Base-by-base conservation (phyloP, 176 grass and related monocot genomes). In the Poa pratensis region DNA sequence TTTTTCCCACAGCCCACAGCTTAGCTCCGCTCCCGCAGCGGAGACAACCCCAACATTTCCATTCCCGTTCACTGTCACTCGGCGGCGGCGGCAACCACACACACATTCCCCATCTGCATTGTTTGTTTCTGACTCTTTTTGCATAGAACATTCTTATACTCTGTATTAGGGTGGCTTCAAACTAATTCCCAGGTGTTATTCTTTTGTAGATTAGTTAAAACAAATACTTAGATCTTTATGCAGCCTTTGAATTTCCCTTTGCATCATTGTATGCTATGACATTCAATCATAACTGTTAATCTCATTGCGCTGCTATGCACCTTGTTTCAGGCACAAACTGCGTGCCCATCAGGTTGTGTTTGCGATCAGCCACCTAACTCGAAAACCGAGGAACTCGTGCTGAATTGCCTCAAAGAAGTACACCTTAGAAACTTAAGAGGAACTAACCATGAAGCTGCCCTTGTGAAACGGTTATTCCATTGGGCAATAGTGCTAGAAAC, bases 401-500 rank as follows among this genome's bases (percentile, higher is more conserved):
- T 79, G 75, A 59, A 23, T 48, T 30, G 0, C 52, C 51, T 86
- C 12, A 37, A 60, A 69, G 64, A 79, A 60, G 20, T 86, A 32
- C 7, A 79, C 22, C 2, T 86, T 14, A 3, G 0, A 35, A 5
- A 34, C 0, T n/a, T 79, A 13, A 9, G 23, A 46, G 75, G 27
- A 71, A 50, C 51, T 45, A 52, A 61, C 9, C 13, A 72, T 79
- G 84, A 79, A 48, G 5, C 48, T 34, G 27, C 52, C 23, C 6
- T 61, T 23, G 12, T 79, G 24, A 11, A 79, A 19, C 52, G 15
- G 2, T 13, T 86, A 59, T 85, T 85, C 4, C 17, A 20, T 1
- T 79, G 84, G 84, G 75, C 51, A 1, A 70, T 13, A 27, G 11
- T 13, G 24, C 37, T 79, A 16, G 27, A 84, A 54, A 11, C 26